These are phyloP conservation scores for Trametes pubescens DNA, from an alignment of 1,284 basidiomycete species.

Conservation along the genomic window DNA sequence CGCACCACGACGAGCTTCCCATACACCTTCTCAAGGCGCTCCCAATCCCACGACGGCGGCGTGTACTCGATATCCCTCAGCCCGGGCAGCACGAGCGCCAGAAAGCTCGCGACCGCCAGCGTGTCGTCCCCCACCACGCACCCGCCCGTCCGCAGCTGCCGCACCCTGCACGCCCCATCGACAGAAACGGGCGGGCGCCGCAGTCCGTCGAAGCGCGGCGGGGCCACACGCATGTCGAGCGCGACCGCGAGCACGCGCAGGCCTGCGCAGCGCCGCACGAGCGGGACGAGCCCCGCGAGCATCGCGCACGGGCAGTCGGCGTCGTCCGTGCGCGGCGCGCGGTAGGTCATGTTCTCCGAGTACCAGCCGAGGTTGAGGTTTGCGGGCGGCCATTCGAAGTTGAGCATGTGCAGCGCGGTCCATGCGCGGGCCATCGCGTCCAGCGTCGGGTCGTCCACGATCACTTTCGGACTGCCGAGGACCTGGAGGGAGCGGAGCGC, in stretches of 20 bases:
- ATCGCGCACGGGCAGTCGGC: neutral
- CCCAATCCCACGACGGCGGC: no score
- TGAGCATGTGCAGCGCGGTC: neutral
- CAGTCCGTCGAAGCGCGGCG: no score
- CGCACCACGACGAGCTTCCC: no score
- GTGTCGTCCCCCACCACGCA: no score
- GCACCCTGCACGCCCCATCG: no score
- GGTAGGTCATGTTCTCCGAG: neutral
- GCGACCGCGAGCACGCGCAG: neutral
- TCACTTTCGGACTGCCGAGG: neutral
- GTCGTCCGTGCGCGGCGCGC: neutral
- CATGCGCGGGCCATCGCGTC: neutral
- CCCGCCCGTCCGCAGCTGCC: no score
- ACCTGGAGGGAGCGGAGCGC: neutral
- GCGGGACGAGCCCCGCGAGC: neutral
- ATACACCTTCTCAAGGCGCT: no score
- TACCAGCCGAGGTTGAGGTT: neutral
- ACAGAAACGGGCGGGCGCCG: no score
- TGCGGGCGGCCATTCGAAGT: neutral
- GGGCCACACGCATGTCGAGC: no score
- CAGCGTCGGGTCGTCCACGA: neutral
- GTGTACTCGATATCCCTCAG: no score
- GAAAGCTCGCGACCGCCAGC: no score
- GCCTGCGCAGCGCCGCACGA: neutral
- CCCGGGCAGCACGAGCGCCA: no score